Conservation (phyloP, 345 rosid genomes). For the Populus pruinosa region DNA sequence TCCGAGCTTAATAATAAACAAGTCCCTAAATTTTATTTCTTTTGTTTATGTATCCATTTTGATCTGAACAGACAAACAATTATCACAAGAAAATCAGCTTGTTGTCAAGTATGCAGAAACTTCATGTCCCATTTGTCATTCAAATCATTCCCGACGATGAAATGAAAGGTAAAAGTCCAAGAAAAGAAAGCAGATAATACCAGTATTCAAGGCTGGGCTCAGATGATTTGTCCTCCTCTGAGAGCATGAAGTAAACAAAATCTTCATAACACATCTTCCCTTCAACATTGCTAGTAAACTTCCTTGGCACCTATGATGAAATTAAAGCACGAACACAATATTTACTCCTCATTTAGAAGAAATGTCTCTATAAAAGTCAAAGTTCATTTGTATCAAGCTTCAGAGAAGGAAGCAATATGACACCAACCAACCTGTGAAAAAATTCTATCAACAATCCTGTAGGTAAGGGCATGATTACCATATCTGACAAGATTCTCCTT, state of each 20-base stretch:
- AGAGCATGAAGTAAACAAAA: slow-evolving; percentile 31
- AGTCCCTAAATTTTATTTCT: background rate
- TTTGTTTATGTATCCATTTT: background rate
- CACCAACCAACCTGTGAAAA: slow-evolving; percentile 73
- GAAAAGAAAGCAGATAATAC: slow-evolving; percentile 4
- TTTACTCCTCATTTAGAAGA: background rate
- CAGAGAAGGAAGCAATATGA: background rate
- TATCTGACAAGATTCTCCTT: slow-evolving; percentile 90
- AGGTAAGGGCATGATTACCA: slow-evolving; percentile 92
- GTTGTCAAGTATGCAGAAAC: background rate
- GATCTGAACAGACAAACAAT: background rate
- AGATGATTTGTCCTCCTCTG: slow-evolving; percentile 33
- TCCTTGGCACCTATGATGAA: slow-evolving; percentile 24
- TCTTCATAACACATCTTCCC: slow-evolving; percentile 38
- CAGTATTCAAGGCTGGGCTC: slow-evolving; percentile 33
- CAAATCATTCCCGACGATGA: background rate
- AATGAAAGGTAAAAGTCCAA: background rate
- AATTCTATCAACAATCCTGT: slow-evolving; percentile 82
- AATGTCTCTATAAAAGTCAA: background rate
- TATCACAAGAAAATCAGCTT: background rate
- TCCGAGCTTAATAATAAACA: background rate
- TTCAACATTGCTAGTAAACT: slow-evolving; percentile 29
- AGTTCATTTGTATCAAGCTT: background rate
- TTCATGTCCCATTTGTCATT: background rate
- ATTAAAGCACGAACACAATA: background rate